Base-by-base conservation (phyloP, 1,284 basidiomycete species). In the Irpex sp. region DNA sequence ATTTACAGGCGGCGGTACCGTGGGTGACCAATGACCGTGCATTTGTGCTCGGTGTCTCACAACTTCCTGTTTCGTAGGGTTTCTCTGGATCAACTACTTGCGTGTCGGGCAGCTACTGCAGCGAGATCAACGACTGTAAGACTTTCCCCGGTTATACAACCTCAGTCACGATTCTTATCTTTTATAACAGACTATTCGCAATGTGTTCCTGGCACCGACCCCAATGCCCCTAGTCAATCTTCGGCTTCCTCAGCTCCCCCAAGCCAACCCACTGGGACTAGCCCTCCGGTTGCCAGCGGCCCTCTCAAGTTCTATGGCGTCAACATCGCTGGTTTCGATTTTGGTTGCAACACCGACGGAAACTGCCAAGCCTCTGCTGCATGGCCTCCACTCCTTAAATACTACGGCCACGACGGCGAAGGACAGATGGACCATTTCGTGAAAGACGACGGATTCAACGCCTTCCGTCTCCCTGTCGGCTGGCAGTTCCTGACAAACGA, bases 351-450 rank as follows among this genome's bases (percentile, higher is more conserved):
- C 63, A 73, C 72, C 7, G 77, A 81, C 65, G 81, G 81, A 11
- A 75, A 66, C 58, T 81, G 78, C 68, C 75, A 63, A 37, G 74
- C 75, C 3, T 76, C 73, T 57, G 78, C 72, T 15, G 80, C 79
- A 1, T 80, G 71, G 69, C 81, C 81, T 15, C 81, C 81, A 36
- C 69, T 81, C 36, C 74, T 75, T 21, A 71, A 80, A 65, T 82
- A 80, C 72, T 79, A 77, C 66, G 82, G 82, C 73, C 66, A 70
- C 58, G 80, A 83, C 61, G 81, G 81, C 57, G 73, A 74, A 9
- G 79, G 81, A 7, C 85, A 87, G 70, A 85, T 87, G 81, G 67
- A 74, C 46, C 85, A 87, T 68, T 87, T 87, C 65, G 79, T 80
- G 51, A 73, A 79, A 0, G 74, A 79, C 66, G 79, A 83, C 65